Conservation (phyloP, 768 basidiomycete genomes). For the Clitopilus hobsonii region DNA sequence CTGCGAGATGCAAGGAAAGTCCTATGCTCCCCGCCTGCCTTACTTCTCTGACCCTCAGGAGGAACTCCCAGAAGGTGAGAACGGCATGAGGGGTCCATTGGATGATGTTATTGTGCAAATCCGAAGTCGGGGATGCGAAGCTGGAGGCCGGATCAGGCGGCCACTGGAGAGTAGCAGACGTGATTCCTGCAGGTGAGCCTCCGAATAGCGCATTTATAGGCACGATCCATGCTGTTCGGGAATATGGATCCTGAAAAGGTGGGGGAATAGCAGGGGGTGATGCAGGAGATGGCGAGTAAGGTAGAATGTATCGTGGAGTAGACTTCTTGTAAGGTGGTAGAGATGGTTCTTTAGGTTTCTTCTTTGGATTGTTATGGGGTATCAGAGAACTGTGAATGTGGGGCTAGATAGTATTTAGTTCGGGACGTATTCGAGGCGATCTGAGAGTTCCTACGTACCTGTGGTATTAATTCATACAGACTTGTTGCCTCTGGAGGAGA, state of each 20-base stretch:
- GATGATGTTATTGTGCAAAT: background rate
- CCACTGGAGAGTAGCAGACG: background rate
- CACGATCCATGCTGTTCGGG: constrained; percentile 1
- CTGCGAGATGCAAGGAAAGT: background rate
- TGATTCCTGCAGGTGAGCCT: background rate
- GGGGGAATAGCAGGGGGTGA: background rate
- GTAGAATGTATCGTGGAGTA: background rate
- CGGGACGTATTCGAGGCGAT: background rate
- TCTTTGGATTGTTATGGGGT: background rate
- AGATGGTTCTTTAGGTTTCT: background rate
- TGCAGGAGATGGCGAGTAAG: background rate
- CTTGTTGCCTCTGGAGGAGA: no score
- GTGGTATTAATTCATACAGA: background rate
- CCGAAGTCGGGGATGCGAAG: background rate
- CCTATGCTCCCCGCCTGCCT: background rate
- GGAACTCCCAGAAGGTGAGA: background rate
- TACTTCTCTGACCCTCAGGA: background rate
- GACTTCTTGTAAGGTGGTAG: background rate
- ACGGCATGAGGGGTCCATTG: background rate
- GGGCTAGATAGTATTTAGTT: background rate
- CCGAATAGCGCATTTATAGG: background rate
- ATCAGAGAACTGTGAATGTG: background rate
- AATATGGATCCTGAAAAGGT: background rate
- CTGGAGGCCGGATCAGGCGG: background rate
- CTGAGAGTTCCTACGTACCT: background rate